Base-by-base conservation (phyloP, 768 basidiomycete species). In the Naganishia friedmannii region DNA sequence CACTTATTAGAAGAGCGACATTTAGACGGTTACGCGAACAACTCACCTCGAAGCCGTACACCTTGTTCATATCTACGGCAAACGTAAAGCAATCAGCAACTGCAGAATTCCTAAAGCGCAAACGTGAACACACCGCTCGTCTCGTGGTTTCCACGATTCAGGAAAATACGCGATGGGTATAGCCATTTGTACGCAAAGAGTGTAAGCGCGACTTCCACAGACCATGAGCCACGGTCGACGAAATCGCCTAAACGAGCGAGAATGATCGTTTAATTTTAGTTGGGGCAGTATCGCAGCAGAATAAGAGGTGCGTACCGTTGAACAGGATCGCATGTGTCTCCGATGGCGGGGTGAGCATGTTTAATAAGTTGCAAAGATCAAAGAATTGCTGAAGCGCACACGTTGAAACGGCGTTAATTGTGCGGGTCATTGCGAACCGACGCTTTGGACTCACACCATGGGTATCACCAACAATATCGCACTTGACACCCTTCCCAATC, bases 131-230 rank as follows among this genome's bases (percentile, higher is more conserved):
- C 23, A 63, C 60, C 60, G 66, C 78, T 81, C 19, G 79, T 78
- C 73, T 80, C 80, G 77, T 98, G 95, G 82, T 97, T 98, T 21
- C 95, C 95, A 73, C 95, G 87, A 80, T 99, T 98, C 78, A 99
- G 87, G 80, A 86, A 95, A 85, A 97, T 91, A 69, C 84, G 87
- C 69, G 87, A 87, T 3, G 95, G 95, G 82, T 91, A 93, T 68
- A 97, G 83, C 94, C 94, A 98, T 85, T 99, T 99, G 82, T 90
- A 96, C 13, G 94, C 91, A 77, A 99, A 92, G 5, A 94, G 89
- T 19, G 90, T 88, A 72, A 98, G 83, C 70, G 94, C 93, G 69
- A 98, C 79, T 65, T 81, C 80, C 23, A 81, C 76, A 2, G 79
- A 79, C 81, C 81, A 82, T 15, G 75, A 77, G n/a, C 94, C 94